Evolutionary conservation across 2,329 filamentous ascomycete species (phyloP).

Genomic region (Dendryphion nanum): DNA sequence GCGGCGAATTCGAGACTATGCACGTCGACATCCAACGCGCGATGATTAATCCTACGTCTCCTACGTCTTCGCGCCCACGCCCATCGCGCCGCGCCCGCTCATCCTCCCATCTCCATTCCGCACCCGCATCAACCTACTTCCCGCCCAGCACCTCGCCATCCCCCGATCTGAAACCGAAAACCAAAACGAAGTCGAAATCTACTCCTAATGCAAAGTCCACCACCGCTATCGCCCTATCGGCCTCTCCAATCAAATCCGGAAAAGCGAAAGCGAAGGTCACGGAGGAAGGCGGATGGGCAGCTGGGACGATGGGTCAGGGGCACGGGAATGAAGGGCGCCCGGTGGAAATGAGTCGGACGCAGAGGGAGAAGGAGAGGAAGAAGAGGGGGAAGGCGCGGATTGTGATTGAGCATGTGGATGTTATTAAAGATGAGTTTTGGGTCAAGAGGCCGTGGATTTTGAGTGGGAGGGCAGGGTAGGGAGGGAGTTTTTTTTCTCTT

Average conservation of each 20-base stretch:
- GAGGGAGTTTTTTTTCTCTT: too few species aligned
- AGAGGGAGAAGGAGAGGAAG: constrained; percentile 80
- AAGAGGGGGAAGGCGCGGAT: constrained; percentile 76
- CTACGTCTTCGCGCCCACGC: not conserved
- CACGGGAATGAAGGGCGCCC: constrained; percentile 5
- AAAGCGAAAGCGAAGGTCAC: constrained; percentile 13
- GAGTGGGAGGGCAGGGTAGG: constrained; percentile 33
- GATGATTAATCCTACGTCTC: not conserved
- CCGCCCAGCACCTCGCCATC: constrained; percentile 4
- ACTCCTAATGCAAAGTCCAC: too few species aligned
- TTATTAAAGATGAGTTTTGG: constrained; percentile 97
- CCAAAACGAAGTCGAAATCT: not conserved
- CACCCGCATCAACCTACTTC: constrained; percentile 12
- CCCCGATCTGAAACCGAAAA: not conserved
- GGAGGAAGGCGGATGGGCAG: constrained; percentile 15
- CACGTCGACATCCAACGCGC: not conserved
- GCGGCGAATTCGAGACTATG: constrained; percentile 1
- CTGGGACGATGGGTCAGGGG: constrained; percentile 13
- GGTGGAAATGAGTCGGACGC: constrained; percentile 68
- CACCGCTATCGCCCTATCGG: not conserved
- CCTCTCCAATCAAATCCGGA: constrained; percentile 16
- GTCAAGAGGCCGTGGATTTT: constrained; percentile 73
- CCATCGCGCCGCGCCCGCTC: constrained; percentile 1
- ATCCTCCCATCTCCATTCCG: constrained; percentile 40
- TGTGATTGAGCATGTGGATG: constrained; percentile 81